Evolutionary conservation across 495 filamentous ascomycete species (phyloP).

Genomic region (Talaromyces trachyspermus): DNA sequence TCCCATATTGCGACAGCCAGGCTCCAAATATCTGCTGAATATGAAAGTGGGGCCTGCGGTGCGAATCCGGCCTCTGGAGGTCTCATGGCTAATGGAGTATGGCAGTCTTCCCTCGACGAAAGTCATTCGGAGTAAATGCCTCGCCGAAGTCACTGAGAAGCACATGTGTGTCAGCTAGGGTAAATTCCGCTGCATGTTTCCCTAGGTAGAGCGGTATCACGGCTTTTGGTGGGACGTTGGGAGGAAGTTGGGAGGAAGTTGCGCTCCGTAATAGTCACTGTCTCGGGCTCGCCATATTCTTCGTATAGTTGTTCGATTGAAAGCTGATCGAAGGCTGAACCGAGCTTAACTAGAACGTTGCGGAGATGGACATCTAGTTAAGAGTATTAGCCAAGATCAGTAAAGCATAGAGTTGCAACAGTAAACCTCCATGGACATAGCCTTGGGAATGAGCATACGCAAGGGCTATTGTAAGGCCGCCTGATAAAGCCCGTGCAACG

Average conservation of each 20-base stretch:
- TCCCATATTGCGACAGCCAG: slow-evolving; percentile 29
- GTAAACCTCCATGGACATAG: slow-evolving; percentile 30
- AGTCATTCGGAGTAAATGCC: slow-evolving; percentile 2
- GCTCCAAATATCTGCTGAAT: slow-evolving; percentile 32
- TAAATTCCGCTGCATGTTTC: slow-evolving; percentile 7
- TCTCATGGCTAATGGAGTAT: slow-evolving; percentile 10
- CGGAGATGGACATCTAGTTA: slow-evolving; percentile 28
- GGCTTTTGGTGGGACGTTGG: slow-evolving; percentile 8
- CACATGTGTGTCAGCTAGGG: background rate
- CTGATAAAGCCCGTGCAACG: slow-evolving; percentile 23
- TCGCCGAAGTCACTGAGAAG: slow-evolving; percentile 11
- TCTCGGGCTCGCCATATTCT: slow-evolving; percentile 18
- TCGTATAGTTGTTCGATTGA: slow-evolving; percentile 17
- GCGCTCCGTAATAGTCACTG: slow-evolving; percentile 6
- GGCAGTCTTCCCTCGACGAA: slow-evolving; percentile 11
- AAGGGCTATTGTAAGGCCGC: slow-evolving; percentile 17
- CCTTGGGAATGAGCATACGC: slow-evolving; percentile 28
- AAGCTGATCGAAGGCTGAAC: slow-evolving; percentile 20
- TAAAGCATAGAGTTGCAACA: background rate
- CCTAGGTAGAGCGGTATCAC: slow-evolving; percentile 8
- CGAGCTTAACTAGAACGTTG: slow-evolving; percentile 31
- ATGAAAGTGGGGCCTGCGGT: slow-evolving; percentile 18
- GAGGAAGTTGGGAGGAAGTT: slow-evolving; percentile 7
- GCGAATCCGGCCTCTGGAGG: slow-evolving; percentile 29
- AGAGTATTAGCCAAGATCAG: too few relatives aligned